Evolutionary conservation across 192 early-diverging fungal species (phyloP).

Genomic region (Cladochytrium replicatum): DNA sequence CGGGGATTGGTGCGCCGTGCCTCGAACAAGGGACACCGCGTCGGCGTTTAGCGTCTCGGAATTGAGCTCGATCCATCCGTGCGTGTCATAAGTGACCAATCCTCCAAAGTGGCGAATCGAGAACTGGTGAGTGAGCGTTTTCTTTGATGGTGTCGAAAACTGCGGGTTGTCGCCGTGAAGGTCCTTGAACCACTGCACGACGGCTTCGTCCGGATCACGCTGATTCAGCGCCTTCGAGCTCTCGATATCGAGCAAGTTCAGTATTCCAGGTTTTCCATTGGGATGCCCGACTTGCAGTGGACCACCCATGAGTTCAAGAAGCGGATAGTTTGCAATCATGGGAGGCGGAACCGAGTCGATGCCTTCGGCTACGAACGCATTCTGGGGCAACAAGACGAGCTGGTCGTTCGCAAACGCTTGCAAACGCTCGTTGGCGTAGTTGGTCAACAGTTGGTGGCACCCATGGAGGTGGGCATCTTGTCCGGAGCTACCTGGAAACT

Average conservation of each 20-base stretch:
- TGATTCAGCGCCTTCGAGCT: conserved; percentile 15
- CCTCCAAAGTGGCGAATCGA: conserved; percentile 33
- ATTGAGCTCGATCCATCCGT: conserved; percentile 67
- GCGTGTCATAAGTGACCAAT: conserved; percentile 65
- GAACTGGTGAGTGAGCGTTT: conserved; percentile 52
- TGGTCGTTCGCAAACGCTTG: conserved; percentile 62
- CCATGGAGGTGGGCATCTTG: conserved; percentile 36
- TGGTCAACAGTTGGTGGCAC: conserved; percentile 62
- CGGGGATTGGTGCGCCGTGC: conserved; percentile 34
- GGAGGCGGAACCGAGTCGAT: neutral
- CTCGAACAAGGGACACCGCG: conserved; percentile 72
- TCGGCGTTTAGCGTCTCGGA: conserved; percentile 59
- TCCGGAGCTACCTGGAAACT: conserved; percentile 66
- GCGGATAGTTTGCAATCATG: neutral
- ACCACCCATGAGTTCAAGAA: conserved; percentile 18
- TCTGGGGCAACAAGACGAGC: conserved; percentile 50
- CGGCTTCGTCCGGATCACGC: conserved; percentile 5
- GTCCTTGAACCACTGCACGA: conserved; percentile 8
- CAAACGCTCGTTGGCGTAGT: conserved; percentile 83
- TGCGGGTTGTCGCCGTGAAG: conserved; percentile 8
- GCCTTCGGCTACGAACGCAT: neutral
- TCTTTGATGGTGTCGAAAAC: no score
- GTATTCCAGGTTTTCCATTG: conserved; percentile 56
- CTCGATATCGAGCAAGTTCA: conserved; percentile 63
- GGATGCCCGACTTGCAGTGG: conserved; percentile 62